Conservation (phyloP, 1,139 yeast species). For the Saccharomyces hybrid region DNA sequence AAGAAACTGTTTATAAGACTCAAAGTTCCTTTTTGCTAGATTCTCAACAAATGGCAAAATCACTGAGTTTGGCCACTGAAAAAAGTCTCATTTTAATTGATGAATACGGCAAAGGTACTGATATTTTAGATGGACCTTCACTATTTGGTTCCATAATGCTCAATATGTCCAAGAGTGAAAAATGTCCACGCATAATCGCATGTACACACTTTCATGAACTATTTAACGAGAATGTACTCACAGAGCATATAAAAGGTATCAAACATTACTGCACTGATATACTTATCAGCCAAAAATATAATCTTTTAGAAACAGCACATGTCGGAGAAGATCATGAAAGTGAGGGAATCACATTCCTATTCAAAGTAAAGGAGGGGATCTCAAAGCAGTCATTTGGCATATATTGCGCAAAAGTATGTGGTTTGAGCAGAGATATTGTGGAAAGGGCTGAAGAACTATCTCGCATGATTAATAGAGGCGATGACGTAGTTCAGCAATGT, state of each 20-base stretch:
- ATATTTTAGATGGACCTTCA: constrained; percentile 40
- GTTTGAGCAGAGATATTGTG: constrained; percentile 29
- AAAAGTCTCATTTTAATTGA: constrained; percentile 40
- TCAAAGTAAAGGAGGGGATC: constrained; percentile 31
- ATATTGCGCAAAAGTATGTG: constrained; percentile 36
- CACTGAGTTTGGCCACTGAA: constrained; percentile 33
- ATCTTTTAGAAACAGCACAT: background rate
- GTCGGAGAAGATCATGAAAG: constrained; percentile 3
- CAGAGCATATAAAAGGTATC: constrained; percentile 12
- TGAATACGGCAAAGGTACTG: constrained; percentile 49
- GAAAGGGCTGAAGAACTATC: constrained; percentile 29
- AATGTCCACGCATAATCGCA: constrained; percentile 33
- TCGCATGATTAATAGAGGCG: constrained; percentile 14
- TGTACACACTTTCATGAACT: constrained; percentile 43
- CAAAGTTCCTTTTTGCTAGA: constrained; percentile 44
- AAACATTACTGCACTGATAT: constrained; percentile 14
- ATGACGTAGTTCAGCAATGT: constrained; percentile 17
- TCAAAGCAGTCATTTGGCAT: constrained; percentile 35
- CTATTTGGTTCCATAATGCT: constrained; percentile 37
- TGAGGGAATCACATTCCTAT: constrained; percentile 32
- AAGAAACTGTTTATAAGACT: constrained; percentile 38
- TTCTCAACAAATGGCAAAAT: constrained; percentile 39
- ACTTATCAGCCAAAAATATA: background rate
- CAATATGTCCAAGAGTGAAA: constrained; percentile 15
- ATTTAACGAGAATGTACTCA: constrained; percentile 25